Conservation (phyloP, 352 stramenopile species). For the Pythium apleroticum region DNA sequence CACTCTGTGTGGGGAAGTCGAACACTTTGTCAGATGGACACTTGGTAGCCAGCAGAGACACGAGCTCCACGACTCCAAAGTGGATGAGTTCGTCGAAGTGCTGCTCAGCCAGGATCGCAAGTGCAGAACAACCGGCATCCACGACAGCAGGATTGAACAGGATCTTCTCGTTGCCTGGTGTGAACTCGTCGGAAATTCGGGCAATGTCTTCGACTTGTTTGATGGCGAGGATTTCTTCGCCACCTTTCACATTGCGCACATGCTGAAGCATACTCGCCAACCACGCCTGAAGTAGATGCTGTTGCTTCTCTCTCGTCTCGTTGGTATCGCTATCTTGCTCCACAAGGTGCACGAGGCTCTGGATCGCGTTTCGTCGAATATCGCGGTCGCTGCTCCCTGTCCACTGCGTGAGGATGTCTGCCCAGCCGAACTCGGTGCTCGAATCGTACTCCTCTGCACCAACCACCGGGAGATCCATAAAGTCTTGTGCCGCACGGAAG, state of each 20-base stretch:
- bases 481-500: conserved; percentile 49
- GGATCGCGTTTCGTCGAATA: conserved; percentile 64
- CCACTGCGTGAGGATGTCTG: conserved; percentile 81
- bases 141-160: conserved; percentile 70
- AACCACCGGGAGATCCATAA: conserved; percentile 69
- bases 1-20: conserved; percentile 55
- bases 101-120: conserved; percentile 67
- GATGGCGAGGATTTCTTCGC: conserved; percentile 68
- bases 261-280: conserved; percentile 76
- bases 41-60: conserved; percentile 53
- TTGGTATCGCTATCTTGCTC: conserved; percentile 33
- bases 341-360: conserved; percentile 63
- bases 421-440: conserved; percentile 74
- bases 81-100: conserved; percentile 66
- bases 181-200: conserved; percentile 67
- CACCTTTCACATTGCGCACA: conserved; percentile 51
- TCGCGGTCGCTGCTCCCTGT: conserved; percentile 49
- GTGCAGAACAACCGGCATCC: conserved; percentile 58
- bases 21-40: conserved; percentile 30
- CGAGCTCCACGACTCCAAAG: conserved; percentile 59
- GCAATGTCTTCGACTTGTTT: conserved; percentile 80
- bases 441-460: conserved; percentile 78
- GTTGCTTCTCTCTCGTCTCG: conserved; percentile 35
- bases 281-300: conserved; percentile 77
- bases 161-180: conserved; percentile 73